These are phyloP conservation scores for Raffaelea arxii DNA, from an alignment of 2,329 filamentous ascomycete genomes.

Conservation along the genomic window DNA sequence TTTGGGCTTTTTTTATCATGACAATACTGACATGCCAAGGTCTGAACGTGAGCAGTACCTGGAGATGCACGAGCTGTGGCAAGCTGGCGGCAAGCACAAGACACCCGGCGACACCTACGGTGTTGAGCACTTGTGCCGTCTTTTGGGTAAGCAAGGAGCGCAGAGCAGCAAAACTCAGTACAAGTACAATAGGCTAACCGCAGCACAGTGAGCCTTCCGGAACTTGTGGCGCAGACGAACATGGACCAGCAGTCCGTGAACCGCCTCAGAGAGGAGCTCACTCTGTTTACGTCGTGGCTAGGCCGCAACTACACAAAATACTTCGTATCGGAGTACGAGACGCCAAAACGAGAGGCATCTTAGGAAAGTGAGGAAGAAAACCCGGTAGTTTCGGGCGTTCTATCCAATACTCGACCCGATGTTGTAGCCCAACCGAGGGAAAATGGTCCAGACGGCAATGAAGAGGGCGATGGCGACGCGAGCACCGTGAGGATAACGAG, in stretches of 20 bases:
- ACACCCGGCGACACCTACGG: conserved; percentile 76
- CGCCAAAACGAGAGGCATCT: too few species aligned
- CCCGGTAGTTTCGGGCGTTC: too few species aligned
- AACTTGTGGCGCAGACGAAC: conserved; percentile 93
- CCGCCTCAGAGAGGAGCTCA: conserved; percentile 78
- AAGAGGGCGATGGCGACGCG: too few species aligned
- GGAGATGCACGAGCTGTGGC: conserved; percentile 63
- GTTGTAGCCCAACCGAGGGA: too few species aligned
- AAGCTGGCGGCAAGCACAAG: conserved; percentile 46
- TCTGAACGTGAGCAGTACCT: conserved; percentile 88
- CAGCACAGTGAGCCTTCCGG: conserved; percentile 84
- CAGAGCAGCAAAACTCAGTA: background rate
- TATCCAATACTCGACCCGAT: too few species aligned
- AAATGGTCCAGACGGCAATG: too few species aligned
- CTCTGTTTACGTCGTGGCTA: conserved; percentile 79
- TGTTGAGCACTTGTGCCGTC: conserved; percentile 78
- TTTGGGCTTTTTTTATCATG: background rate
- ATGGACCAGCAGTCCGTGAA: conserved; percentile 91
- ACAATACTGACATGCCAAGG: conserved; percentile 28
- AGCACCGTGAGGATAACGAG: too few species aligned
- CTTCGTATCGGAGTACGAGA: conserved; percentile 70
- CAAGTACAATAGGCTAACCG: too few species aligned
- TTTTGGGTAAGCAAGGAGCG: conserved; percentile 64
- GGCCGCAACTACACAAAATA: conserved; percentile 66
- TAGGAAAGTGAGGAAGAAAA: too few species aligned